Conservation (phyloP, 2,329 filamentous ascomycete species). For the Fusarium napiforme region DNA sequence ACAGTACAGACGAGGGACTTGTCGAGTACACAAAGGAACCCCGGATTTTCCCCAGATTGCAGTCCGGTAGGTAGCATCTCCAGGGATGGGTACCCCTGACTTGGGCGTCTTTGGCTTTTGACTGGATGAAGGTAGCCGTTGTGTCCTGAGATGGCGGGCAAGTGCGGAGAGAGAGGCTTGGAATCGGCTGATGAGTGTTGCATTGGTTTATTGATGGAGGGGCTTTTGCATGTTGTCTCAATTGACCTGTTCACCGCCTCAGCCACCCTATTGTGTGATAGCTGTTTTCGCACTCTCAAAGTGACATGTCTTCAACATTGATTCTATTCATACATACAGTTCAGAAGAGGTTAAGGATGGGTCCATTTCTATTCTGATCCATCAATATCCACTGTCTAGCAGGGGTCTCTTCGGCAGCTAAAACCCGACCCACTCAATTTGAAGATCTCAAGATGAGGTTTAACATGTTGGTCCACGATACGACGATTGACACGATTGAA, state of each 20-base stretch:
- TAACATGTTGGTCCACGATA: neutral
- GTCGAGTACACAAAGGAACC: constrained; percentile 18
- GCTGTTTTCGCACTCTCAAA: neutral
- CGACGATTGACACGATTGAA: neutral
- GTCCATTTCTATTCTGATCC: constrained; percentile 8
- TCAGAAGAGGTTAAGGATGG: constrained; percentile 18
- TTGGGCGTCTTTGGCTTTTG: constrained; percentile 8
- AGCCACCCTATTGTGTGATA: neutral
- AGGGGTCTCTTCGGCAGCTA: constrained; percentile 32
- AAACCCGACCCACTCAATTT: constrained; percentile 8
- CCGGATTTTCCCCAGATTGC: constrained; percentile 34
- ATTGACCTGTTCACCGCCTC: constrained; percentile 5
- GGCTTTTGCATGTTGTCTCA: constrained; percentile 4
- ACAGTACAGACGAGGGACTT: constrained; percentile 26
- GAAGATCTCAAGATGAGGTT: constrained; percentile 24
- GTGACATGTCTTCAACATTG: neutral
- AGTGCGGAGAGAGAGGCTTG: constrained; percentile 21
- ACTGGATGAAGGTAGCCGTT: constrained; percentile 15
- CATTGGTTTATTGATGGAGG: constrained; percentile 5
- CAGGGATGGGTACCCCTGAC: constrained; percentile 25
- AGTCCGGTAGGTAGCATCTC: constrained; percentile 3
- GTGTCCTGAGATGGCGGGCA: constrained; percentile 17
- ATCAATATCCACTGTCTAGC: constrained; percentile 29
- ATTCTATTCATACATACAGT: neutral
- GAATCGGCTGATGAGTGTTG: constrained; percentile 36